These are phyloP conservation scores for Arctostaphylos glauca DNA, from an alignment of 148 eudicot genomes.

Conservation along the genomic window DNA sequence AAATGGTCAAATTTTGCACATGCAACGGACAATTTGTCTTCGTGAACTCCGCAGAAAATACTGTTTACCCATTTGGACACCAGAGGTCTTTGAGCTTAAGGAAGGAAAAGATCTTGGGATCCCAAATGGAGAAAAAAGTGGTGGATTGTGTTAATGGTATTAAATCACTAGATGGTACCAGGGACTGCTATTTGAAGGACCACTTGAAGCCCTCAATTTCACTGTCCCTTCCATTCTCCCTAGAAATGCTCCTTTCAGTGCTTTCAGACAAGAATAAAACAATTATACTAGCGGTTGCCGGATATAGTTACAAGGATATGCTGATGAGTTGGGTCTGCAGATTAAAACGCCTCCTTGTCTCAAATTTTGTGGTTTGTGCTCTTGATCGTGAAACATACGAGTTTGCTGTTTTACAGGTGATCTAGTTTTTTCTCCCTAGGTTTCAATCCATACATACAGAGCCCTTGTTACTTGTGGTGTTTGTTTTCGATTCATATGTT, in stretches of 20 bases:
- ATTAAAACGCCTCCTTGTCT: slow-evolving; percentile 52
- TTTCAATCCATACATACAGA: not conserved
- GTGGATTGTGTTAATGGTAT: slow-evolving; percentile 40
- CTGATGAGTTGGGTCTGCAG: slow-evolving; percentile 97
- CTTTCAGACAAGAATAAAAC: slow-evolving; percentile 63
- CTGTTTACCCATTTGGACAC: slow-evolving; percentile 41
- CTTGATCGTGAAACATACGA: slow-evolving; percentile 79
- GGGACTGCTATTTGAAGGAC: slow-evolving; percentile 25
- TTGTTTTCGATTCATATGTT: not conserved
- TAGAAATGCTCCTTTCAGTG: slow-evolving; percentile 54
- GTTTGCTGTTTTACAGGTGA: slow-evolving; percentile 78
- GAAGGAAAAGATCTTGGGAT: slow-evolving; percentile 30
- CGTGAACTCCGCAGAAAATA: slow-evolving; percentile 33
- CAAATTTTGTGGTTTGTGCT: slow-evolving; percentile 76
- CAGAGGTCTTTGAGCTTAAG: slow-evolving; percentile 30
- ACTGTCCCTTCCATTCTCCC: slow-evolving; percentile 46
- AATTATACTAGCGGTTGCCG: slow-evolving; percentile 73
- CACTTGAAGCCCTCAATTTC: slow-evolving; percentile 25
- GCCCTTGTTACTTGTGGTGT: not conserved
- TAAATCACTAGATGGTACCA: slow-evolving; percentile 24
- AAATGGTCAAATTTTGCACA: slow-evolving; percentile 48
- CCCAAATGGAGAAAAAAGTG: slow-evolving; percentile 35
- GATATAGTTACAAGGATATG: slow-evolving; percentile 94
- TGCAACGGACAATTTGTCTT: slow-evolving; percentile 61
- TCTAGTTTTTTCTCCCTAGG: not conserved